A percentile compares a stretch with the other conserved stretches of the same genome.
phyloP scores from a whole-genome alignment of 2,329 filamentous ascomycete genomes.

The Lithohypha guttulata region DNA sequence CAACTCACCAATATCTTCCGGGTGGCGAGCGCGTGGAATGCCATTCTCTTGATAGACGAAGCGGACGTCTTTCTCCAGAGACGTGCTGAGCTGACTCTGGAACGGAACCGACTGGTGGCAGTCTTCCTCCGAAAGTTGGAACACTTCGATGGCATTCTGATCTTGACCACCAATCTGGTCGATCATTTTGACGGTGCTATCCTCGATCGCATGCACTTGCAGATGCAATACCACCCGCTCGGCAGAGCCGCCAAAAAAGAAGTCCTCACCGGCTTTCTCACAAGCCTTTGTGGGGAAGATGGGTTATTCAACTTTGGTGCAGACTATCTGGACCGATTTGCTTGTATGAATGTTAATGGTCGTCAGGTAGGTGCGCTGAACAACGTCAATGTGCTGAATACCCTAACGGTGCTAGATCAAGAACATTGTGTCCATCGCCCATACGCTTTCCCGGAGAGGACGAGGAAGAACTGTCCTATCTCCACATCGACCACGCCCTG shows the following conservation, averaged over 20 bases:
- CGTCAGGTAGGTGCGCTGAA: background rate
- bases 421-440: slow-evolving; percentile 4
- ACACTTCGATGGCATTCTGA: slow-evolving; percentile 20
- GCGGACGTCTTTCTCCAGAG: slow-evolving; percentile 14
- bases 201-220: slow-evolving; percentile 6
- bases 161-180: slow-evolving; percentile 22
- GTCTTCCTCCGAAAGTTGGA: slow-evolving; percentile 21
- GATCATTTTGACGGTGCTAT: slow-evolving; percentile 12
- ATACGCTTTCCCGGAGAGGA: slow-evolving; percentile 1
- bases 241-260: slow-evolving; percentile 5
- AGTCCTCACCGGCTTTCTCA: background rate
- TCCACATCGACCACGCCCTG: slow-evolving; percentile 4
- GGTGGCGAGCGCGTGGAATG: slow-evolving; percentile 9
- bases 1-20: slow-evolving; percentile 5
- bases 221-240: slow-evolving; percentile 7
- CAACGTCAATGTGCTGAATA: slow-evolving; percentile 1
- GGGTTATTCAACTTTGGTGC: background rate
- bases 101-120: slow-evolving; percentile 21
- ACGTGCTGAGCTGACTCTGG: slow-evolving; percentile 11
- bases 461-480: slow-evolving; percentile 6
- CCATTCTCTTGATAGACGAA: slow-evolving; percentile 14
- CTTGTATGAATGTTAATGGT: background rate
- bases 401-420: slow-evolving; percentile 3
- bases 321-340: background rate
- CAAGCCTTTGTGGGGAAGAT: background rate